Evolutionary conservation across 148 eudicot species (phyloP), one percentile per base, ranked within the genome.

Genomic region (Cornus kousa): DNA sequence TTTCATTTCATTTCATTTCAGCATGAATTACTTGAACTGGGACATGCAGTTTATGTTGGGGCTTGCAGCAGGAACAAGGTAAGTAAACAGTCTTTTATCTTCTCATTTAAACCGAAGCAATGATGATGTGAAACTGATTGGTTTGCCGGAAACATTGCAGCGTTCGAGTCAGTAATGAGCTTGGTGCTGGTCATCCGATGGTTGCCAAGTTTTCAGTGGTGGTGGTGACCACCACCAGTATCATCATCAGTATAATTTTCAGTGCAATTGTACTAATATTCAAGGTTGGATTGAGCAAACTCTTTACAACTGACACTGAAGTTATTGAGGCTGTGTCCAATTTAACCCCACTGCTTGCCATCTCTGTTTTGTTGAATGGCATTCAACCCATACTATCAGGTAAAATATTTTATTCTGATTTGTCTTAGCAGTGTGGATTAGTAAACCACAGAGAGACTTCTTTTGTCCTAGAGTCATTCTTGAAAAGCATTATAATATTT

Each of bases 11-110:
- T 28, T 28, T 28, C 2, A 53, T 62, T 19, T 84, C 89, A 88
- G 91, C 83, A 87, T 89, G 91, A 79, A 83, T 73, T 89, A 89
- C 71, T 80, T 81, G 79, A 89, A 89, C 81, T 89, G 88, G 88
- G 91, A 89, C 81, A 87, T 89, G 89, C 87, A 85, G 68, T 87
- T 89, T 65, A 89, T 89, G 91, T 48, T 89, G 78, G 91, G 91
- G 2, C 79, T 89, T 72, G 85, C 91, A 22, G 82, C 85, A 76
- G 91, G 87, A 57, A 89, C 91, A 80, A 89, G 89, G 91, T 89
- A 82, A 17, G 12, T 7, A 43, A 43, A 43, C 48, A 43, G 48
- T 43, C 48, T 50, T 50, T 28, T 53, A 53, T 11, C 59, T 53
- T 53, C 17, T 53, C 19, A 53, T 12, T 43, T 43, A 53, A 12